phyloP scores from a whole-genome alignment of 441 rosid species.

The Pelargonium fulgidum region DNA sequence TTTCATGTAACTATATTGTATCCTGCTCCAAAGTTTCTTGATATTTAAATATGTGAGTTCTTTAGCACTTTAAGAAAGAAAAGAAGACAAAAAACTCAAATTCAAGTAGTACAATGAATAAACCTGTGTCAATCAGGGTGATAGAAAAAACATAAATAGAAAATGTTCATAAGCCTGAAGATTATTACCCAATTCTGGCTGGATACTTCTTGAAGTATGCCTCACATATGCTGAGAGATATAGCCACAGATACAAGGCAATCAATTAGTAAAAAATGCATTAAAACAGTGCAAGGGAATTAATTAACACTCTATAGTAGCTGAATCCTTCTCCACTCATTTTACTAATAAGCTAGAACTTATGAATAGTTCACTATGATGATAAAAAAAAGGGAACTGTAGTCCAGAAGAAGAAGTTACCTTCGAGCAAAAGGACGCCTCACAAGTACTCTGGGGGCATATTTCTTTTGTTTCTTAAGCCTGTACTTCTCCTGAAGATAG shows the following conservation, averaged over 20 bases:
- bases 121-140: neutral
- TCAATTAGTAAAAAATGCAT: neutral
- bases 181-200: constrained; percentile 66
- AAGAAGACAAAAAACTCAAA: neutral
- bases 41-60: neutral
- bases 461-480: constrained; percentile 79
- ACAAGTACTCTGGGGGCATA: constrained; percentile 81
- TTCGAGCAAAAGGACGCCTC: constrained; percentile 69
- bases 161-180: constrained; percentile 1
- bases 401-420: constrained; percentile 31
- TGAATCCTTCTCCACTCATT: neutral
- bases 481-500: constrained; percentile 69
- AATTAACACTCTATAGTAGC: neutral
- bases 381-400: neutral
- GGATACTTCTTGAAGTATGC: constrained; percentile 87
- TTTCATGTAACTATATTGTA: neutral
- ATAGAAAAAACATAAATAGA: constrained; percentile 2
- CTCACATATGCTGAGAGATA: constrained; percentile 72
- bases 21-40: neutral
- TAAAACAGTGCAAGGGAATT: neutral
- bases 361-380: neutral
- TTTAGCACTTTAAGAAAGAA: neutral
- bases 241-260: constrained; percentile 13
- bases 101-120: neutral
- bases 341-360: neutral